Conservation (phyloP, 1,284 basidiomycete genomes). For the Trichosporon coremiiforme region DNA sequence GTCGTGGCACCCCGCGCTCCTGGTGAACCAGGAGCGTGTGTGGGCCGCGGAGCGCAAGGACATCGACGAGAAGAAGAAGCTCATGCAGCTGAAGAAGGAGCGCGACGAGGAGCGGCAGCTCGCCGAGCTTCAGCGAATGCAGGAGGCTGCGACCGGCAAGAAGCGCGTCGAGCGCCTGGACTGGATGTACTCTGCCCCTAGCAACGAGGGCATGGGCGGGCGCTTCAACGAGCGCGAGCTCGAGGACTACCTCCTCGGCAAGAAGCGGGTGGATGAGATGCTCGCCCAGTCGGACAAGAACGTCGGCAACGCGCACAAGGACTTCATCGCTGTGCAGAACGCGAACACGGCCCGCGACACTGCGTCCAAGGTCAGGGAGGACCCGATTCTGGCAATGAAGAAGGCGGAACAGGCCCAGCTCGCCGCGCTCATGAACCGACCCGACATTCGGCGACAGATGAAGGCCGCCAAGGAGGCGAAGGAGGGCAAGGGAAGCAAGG, state of each 20-base stretch:
- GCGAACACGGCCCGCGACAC: constrained; percentile 88
- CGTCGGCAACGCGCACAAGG: constrained; percentile 83
- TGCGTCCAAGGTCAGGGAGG: constrained; percentile 90
- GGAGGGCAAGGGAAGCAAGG: constrained; percentile 63
- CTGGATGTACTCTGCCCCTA: constrained; percentile 99
- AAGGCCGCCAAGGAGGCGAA: constrained; percentile 71
- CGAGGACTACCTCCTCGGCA: constrained; percentile 96
- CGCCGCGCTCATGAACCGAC: constrained; percentile 85
- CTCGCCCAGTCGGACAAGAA: constrained; percentile 81
- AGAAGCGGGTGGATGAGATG: constrained; percentile 96
- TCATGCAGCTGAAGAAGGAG: constrained; percentile 94
- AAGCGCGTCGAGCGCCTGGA: constrained; percentile 91
- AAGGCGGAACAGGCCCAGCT: constrained; percentile 94
- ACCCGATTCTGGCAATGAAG: constrained; percentile 94
- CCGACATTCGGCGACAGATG: constrained; percentile 78
- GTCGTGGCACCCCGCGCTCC: constrained; percentile 94
- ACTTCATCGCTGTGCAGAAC: constrained; percentile 88
- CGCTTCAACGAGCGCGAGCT: constrained; percentile 70
- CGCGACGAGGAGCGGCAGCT: constrained; percentile 96
- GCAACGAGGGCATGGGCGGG: constrained; percentile 66
- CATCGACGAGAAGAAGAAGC: constrained; percentile 95
- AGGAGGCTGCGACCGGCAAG: constrained; percentile 91
- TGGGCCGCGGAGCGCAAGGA: constrained; percentile 98
- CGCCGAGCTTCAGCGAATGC: constrained; percentile 90
- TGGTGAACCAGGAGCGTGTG: constrained; percentile 98